These are phyloP conservation scores for Cenchrus purpureus DNA, from an alignment of 176 grass and related monocot genomes.

Conservation along the genomic window DNA sequence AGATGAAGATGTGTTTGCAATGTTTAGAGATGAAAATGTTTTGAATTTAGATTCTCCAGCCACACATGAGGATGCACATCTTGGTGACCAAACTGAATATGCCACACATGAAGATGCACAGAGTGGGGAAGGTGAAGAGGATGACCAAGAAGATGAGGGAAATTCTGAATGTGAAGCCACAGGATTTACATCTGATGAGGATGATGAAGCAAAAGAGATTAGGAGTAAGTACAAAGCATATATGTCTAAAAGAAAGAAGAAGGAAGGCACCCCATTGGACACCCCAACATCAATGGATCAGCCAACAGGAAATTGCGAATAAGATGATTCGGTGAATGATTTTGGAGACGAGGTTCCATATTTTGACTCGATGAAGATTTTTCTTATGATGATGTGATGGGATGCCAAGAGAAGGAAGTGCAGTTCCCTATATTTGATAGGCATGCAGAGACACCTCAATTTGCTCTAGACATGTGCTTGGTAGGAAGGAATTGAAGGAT, in stretches of 20 bases:
- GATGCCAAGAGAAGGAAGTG: conserved; percentile 13
- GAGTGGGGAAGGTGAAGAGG: neutral
- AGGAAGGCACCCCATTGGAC: neutral
- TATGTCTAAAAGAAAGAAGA: no score
- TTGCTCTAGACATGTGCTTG: neutral
- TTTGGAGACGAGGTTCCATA: neutral
- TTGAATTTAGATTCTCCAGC: no score
- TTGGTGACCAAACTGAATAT: no score
- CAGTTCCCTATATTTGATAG: neutral
- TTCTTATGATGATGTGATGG: conserved; percentile 8
- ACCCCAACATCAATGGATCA: neutral
- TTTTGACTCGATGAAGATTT: neutral
- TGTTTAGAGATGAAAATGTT: no score
- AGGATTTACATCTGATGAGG: neutral
- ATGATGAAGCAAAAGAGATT: no score
- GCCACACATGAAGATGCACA: no score
- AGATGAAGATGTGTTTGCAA: no score
- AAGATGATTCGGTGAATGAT: neutral
- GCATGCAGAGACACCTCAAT: neutral
- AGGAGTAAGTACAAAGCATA: no score
- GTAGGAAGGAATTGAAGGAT: no score
- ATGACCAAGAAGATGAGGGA: neutral
- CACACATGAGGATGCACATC: no score
- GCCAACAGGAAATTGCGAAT: neutral
- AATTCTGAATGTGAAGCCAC: neutral